Evolutionary conservation across 1,139 yeast species (phyloP).

Genomic region (Yamadazyma aaseri): DNA sequence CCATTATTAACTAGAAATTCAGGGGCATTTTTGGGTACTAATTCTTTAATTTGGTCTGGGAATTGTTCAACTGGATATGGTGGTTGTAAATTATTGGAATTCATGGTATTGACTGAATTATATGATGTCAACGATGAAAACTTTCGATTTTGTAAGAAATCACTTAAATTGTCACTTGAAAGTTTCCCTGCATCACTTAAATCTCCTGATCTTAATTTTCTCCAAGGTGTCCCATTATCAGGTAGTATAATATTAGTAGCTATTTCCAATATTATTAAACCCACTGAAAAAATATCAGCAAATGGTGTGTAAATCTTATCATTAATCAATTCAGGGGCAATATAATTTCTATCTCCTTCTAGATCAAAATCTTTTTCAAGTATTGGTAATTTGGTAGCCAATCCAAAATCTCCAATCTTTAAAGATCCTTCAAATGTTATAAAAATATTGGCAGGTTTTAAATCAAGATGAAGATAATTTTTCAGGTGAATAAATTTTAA

Average conservation of each 20-base stretch:
- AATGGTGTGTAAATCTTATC: conserved; percentile 83
- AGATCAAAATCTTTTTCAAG: conserved; percentile 68
- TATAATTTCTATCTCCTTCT: conserved; percentile 96
- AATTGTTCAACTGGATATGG: conserved; percentile 9
- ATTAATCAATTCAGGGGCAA: conserved; percentile 93
- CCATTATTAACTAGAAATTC: conserved; percentile 73
- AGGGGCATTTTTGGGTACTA: conserved; percentile 81
- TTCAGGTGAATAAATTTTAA: conserved; percentile 75
- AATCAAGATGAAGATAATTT: conserved; percentile 77
- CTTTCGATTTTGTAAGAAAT: conserved; percentile 41
- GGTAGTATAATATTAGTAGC: conserved; percentile 96
- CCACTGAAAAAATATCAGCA: conserved; percentile 92
- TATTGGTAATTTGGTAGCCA: conserved; percentile 54
- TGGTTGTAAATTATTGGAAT: conserved; percentile 12
- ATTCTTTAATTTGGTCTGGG: conserved; percentile 20
- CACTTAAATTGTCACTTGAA: conserved; percentile 54
- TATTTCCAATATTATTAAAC: conserved; percentile 87
- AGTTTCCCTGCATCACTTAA: conserved; percentile 91
- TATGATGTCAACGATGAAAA: conserved; percentile 38
- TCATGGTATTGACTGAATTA: conserved; percentile 17
- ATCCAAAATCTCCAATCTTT: conserved; percentile 81
- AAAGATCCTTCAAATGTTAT: conserved; percentile 92
- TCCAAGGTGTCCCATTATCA: conserved; percentile 97
- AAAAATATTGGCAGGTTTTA: conserved; percentile 93
- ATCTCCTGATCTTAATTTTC: conserved; percentile 92